Evolutionary conservation across 1,139 yeast species (phyloP), one percentile per base, ranked within the genome.

Genomic region (Yamadazyma siamensis): DNA sequence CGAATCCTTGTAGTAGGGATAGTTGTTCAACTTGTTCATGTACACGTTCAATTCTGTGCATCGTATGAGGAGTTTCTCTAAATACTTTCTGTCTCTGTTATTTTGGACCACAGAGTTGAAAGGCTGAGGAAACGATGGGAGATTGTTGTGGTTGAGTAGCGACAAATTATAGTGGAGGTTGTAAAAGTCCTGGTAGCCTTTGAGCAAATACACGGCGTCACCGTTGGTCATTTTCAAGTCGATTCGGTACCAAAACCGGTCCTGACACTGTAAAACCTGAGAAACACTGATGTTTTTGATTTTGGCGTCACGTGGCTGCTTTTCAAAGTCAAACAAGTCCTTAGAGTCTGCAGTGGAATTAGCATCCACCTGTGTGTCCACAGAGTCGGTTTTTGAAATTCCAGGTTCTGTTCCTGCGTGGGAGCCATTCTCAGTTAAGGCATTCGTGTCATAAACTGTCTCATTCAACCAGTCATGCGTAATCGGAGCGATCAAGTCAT

Each of bases 111-210:
- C 25, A 33, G 31, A 34, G 32, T 47, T 38, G 27, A 61, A 50
- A 8, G 71, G 72, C 25, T 59, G 64, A 0, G 73, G 73, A 21
- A 65, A 49, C 31, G 50, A 54, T 4, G 71, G 71, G 13, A 66
- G 43, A 6, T 35, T 33, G 8, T 41, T 36, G 15, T 25, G 26
- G 21, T 42, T 40, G 22, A 57, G 38, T 18, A 40, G 27, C 3
- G 37, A 26, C 27, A 56, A 43, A 6, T 41, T 32, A 13, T 56
- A 52, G 41, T 67, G 72, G 24, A 67, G 50, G 31, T 63, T 56
- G 42, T 66, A 67, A 34, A 67, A 67, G 35, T 66, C 71, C 45
- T 65, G 71, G 43, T 67, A 67, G 41, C 57, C 63, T 25, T 70
- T 56, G 29, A 67, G 56, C 13, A 65, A 38, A 33, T 52, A 58